Evolutionary conservation across 2,329 filamentous ascomycete species (phyloP).

Genomic region (Hymenoscyphus scutula): DNA sequence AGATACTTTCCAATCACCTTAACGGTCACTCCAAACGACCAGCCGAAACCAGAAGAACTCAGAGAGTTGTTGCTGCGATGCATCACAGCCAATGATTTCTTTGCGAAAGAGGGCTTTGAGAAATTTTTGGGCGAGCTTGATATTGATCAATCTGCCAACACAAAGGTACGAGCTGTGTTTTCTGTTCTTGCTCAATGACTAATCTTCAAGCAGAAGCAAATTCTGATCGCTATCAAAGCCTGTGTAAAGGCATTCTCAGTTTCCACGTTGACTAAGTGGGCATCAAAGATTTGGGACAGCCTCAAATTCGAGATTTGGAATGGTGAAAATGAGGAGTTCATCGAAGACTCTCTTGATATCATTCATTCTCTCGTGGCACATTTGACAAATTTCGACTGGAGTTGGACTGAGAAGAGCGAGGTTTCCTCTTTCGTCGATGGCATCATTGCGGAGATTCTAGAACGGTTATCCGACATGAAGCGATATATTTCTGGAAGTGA

Average conservation of each 20-base stretch:
- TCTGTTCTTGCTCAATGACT: background rate
- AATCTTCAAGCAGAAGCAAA: constrained; percentile 27
- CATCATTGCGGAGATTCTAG: constrained; percentile 17
- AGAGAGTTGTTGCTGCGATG: constrained; percentile 28
- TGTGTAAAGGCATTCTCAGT: constrained; percentile 26
- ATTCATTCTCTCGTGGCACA: constrained; percentile 24
- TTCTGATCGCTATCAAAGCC: constrained; percentile 25
- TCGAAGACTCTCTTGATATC: constrained; percentile 28
- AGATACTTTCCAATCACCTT: constrained; percentile 35
- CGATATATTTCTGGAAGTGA: constrained; percentile 11
- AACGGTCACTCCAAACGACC: constrained; percentile 18
- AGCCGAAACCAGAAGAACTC: constrained; percentile 25
- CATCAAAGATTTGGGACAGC: constrained; percentile 33
- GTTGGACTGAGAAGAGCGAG: constrained; percentile 13
- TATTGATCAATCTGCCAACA: constrained; percentile 29
- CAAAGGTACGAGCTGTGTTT: constrained; percentile 27
- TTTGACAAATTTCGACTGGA: constrained; percentile 7
- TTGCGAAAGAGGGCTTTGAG: constrained; percentile 28
- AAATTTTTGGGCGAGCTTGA: constrained; percentile 30
- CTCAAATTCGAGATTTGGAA: constrained; percentile 38
- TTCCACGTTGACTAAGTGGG: constrained; percentile 20
- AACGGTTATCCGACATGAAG: constrained; percentile 15
- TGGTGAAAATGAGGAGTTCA: constrained; percentile 33
- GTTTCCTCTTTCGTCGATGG: constrained; percentile 16
- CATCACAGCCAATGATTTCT: constrained; percentile 29